Evolutionary conservation across 371 early-diverging fungal species (phyloP).

Genomic region (Mortierella sp.): DNA sequence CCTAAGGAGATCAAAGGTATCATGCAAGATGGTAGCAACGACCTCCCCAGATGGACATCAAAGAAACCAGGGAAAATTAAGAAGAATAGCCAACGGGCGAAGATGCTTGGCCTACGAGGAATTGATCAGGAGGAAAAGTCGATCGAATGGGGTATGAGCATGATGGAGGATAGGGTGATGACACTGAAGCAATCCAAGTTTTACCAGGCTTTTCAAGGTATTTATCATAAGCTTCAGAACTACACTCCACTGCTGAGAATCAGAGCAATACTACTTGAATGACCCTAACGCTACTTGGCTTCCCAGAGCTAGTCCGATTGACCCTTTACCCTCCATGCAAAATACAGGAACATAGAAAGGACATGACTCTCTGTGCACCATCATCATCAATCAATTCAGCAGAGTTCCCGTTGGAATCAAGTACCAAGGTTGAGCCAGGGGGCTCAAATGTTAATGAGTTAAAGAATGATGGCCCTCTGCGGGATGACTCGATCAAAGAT

Average conservation of each 20-base stretch:
- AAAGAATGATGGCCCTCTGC: not conserved
- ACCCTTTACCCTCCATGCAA: constrained; percentile 31
- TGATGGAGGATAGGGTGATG: constrained; percentile 28
- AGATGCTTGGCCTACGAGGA: constrained; percentile 25
- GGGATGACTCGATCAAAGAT: constrained; percentile 24
- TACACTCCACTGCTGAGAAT: not conserved
- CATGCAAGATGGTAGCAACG: not conserved
- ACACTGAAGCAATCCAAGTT: constrained; percentile 43
- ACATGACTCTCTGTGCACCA: no score
- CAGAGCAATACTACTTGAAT: not conserved
- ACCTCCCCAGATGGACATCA: constrained; percentile 44
- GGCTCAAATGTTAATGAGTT: not conserved
- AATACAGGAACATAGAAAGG: not conserved
- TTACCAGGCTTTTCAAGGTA: constrained; percentile 45
- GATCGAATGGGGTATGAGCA: constrained; percentile 31
- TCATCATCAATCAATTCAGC: not conserved
- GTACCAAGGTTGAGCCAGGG: not conserved
- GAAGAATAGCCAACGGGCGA: constrained; percentile 49
- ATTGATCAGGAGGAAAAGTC: constrained; percentile 14
- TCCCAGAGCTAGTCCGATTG: constrained; percentile 27
- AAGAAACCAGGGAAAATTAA: constrained; percentile 28
- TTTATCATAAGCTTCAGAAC: not conserved
- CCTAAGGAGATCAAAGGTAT: not conserved
- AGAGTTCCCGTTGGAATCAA: not conserved
- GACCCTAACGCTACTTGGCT: not conserved